Evolutionary conservation across 2,329 filamentous ascomycete species (phyloP).

Genomic region (Neofusicoccum kwambonambiense): DNA sequence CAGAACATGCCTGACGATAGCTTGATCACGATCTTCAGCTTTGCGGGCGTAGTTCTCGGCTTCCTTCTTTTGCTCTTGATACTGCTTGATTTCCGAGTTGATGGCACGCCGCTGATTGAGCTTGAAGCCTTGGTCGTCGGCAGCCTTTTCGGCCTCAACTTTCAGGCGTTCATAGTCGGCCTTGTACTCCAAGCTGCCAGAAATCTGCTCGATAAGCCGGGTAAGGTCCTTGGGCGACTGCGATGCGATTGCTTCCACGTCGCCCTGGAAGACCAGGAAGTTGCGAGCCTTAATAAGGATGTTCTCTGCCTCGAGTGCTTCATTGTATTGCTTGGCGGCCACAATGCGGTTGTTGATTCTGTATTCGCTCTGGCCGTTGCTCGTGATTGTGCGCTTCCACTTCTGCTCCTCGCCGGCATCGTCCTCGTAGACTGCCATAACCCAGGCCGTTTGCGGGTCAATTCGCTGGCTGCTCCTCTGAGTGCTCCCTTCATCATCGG

Average conservation of each 20-base stretch:
- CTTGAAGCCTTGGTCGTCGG: constrained; percentile 85
- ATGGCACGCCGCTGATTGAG: constrained; percentile 87
- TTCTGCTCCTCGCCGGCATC: constrained; percentile 91
- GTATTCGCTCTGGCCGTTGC: constrained; percentile 85
- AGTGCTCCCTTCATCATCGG: constrained; percentile 41
- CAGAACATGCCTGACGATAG: constrained; percentile 87
- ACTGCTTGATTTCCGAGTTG: constrained; percentile 97
- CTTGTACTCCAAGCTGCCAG: constrained; percentile 92
- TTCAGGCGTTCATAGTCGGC: constrained; percentile 91
- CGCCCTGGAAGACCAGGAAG: constrained; percentile 96
- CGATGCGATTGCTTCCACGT: constrained; percentile 94
- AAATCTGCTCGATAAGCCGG: constrained; percentile 93
- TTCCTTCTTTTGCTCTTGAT: constrained; percentile 93
- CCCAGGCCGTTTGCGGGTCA: constrained; percentile 94
- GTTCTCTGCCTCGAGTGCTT: constrained; percentile 86
- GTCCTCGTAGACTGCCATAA: constrained; percentile 98
- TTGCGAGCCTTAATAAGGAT: constrained; percentile 98
- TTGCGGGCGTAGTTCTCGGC: constrained; percentile 92
- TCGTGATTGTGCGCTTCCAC: constrained; percentile 95
- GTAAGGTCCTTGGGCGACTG: constrained; percentile 94
- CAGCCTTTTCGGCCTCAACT: constrained; percentile 77
- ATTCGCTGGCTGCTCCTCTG: constrained; percentile 65
- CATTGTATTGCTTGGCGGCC: constrained; percentile 88
- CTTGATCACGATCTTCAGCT: constrained; percentile 83
- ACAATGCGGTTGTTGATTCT: constrained; percentile 92